phyloP scores from a whole-genome alignment of 768 basidiomycete genomes.

The Pisolithus tinctorius region DNA sequence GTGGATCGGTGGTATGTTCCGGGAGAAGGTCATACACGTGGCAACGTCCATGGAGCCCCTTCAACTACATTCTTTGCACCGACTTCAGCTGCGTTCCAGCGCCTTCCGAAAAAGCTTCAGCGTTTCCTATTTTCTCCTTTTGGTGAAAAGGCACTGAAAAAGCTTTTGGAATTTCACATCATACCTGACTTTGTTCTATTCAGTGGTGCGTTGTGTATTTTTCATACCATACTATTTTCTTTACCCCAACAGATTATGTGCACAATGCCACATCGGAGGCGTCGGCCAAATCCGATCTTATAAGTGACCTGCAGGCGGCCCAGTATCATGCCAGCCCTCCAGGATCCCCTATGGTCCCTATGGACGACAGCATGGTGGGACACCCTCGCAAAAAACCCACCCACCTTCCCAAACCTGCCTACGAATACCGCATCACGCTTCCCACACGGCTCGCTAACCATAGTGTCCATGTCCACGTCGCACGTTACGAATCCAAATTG shows the following conservation, averaged over 20 bases:
- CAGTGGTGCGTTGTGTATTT: conserved; percentile 33
- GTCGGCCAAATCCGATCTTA: neutral
- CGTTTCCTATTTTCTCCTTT: conserved; percentile 57
- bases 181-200: conserved; percentile 44
- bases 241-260: conserved; percentile 5
- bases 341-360: neutral
- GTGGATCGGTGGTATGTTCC: conserved; percentile 42
- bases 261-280: conserved; percentile 6
- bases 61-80: conserved; percentile 50
- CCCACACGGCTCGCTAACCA: conserved; percentile 39
- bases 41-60: conserved; percentile 38
- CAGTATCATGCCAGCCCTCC: neutral
- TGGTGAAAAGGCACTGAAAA: conserved; percentile 42
- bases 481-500: conserved; percentile 36
- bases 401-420: conserved; percentile 23
- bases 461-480: conserved; percentile 39
- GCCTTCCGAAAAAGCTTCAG: conserved; percentile 44
- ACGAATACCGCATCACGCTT: conserved; percentile 29
- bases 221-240: neutral
- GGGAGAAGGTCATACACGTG: conserved; percentile 27
- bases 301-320: neutral
- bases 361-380: neutral
- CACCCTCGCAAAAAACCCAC: neutral
- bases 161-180: conserved; percentile 53
- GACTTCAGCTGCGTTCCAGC: conserved; percentile 41